Evolutionary conservation across 441 rosid genomes (phyloP), one percentile per base, ranked within the genome.

Genomic region (Kokia cookei): DNA sequence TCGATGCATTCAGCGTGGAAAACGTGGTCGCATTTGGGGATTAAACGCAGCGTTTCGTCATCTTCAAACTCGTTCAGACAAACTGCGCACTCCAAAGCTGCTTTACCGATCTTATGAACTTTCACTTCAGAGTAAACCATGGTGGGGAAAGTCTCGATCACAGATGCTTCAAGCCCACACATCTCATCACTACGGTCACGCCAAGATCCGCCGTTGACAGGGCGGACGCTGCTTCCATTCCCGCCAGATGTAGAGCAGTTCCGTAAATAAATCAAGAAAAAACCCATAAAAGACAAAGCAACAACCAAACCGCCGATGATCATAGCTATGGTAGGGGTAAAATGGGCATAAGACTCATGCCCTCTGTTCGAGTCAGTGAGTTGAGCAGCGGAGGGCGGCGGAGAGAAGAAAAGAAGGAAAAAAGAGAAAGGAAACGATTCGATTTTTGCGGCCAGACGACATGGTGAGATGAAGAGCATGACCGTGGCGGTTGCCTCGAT

Each of bases 1-100:
- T 79, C 97, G 72, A 96, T 89, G 53, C 98, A 96, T n/a, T 92
- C 93, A 4, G 95, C 86, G 43, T 96, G 99, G 74, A 96, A 96
- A 2, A 86, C 99, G 75, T 96, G 99, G 77, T 85, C 91, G 12
- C 99, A 96, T 57, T 88, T 92, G 9, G 99, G 99, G 0, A 96
- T 76, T 67, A 95, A 82, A 83, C 99, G 99, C 84, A 95, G 93
- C 84, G 87, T 88, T 79, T 95, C 96, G 24, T 93, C 87, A 63
- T 89, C 97, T 69, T 90, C 97, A 63, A 96, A 96, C 76, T 96
- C 99, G 58, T 78, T 84, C 65, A 96, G 42, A 71, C 99, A 96
- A 22, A 96, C 94, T 42, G 99, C 98, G 69, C 99, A 96, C 83
- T 92, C 98, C 22, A 96, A 47, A 73, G 85, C 90, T 0, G 80